These are phyloP conservation scores for Acacia confusa DNA, from an alignment of 306 rosid genomes.

Conservation along the genomic window DNA sequence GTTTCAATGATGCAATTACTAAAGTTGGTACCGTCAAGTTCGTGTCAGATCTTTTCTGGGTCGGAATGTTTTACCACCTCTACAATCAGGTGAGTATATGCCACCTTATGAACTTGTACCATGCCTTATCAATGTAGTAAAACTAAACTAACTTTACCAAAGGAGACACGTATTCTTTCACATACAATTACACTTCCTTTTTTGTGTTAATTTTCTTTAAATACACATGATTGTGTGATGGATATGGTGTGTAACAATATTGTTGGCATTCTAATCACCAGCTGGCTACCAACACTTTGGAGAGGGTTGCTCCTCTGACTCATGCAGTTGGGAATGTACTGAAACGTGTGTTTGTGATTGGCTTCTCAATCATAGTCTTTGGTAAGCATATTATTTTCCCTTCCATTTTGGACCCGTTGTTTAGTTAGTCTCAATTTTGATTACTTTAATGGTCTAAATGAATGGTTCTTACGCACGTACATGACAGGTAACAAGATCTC, in stretches of 20 bases:
- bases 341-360: constrained; percentile 96
- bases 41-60: constrained; percentile 85
- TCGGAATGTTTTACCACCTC: constrained; percentile 94
- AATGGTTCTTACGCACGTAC: neutral
- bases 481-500: constrained; percentile 85
- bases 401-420: neutral
- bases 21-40: constrained; percentile 88
- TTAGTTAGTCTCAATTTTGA: neutral
- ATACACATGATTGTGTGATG: neutral
- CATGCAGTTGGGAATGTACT: constrained; percentile 97
- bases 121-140: neutral
- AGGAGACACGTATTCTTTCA: neutral
- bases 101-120: neutral
- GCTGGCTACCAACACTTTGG: constrained; percentile 95
- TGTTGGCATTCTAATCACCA: constrained; percentile 31
- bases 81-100: constrained; percentile 74
- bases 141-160: neutral
- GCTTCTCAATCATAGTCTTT: constrained; percentile 75
- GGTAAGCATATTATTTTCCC: constrained; percentile 48
- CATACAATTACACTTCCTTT: neutral
- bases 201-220: neutral
- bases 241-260: neutral
- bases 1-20: constrained; percentile 82
- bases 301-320: constrained; percentile 98
- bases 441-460: neutral